Percentiles rank a stretch among this genome's conserved stretches.
Evolutionary conservation across 1,284 basidiomycete species (phyloP).

Genomic region (Coniophora puteana): DNA sequence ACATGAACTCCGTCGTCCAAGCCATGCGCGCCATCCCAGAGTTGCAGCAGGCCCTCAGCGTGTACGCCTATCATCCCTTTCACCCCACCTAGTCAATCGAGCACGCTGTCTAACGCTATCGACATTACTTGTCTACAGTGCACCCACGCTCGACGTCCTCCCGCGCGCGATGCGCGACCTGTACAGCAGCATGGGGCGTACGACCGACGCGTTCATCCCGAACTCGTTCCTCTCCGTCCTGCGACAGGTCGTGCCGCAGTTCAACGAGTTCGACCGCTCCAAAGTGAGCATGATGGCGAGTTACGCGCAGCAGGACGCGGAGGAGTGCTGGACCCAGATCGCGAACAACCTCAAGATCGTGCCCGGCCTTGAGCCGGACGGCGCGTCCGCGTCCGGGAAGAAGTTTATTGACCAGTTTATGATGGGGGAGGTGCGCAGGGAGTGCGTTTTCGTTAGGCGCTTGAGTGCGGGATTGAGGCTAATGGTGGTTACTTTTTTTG

Average conservation of each 20-base stretch:
- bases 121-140: too few relatives aligned
- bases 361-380: slow-evolving; percentile 37
- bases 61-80: slow-evolving; percentile 35
- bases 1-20: slow-evolving; percentile 96
- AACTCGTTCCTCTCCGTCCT: slow-evolving; percentile 68
- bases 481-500: slow-evolving; percentile 1
- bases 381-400: slow-evolving; percentile 29
- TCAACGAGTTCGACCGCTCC: slow-evolving; percentile 70
- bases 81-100: neutral
- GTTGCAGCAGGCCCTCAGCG: slow-evolving; percentile 65
- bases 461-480: slow-evolving; percentile 11
- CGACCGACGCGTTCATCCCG: slow-evolving; percentile 79
- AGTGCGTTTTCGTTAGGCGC: slow-evolving; percentile 71
- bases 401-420: slow-evolving; percentile 85
- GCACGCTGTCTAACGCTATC: neutral
- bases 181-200: slow-evolving; percentile 70
- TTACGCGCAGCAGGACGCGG: slow-evolving; percentile 95
- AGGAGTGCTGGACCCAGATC: slow-evolving; percentile 90
- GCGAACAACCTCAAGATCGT: slow-evolving; percentile 77
- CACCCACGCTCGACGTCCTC: slow-evolving; percentile 31
- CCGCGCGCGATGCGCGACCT: slow-evolving; percentile 68
- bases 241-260: slow-evolving; percentile 85
- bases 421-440: slow-evolving; percentile 77
- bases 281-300: slow-evolving; percentile 38
- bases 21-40: slow-evolving; percentile 90